These are phyloP conservation scores for Abrus precatorius DNA, from an alignment of 306 rosid species.

Conservation along the genomic window DNA sequence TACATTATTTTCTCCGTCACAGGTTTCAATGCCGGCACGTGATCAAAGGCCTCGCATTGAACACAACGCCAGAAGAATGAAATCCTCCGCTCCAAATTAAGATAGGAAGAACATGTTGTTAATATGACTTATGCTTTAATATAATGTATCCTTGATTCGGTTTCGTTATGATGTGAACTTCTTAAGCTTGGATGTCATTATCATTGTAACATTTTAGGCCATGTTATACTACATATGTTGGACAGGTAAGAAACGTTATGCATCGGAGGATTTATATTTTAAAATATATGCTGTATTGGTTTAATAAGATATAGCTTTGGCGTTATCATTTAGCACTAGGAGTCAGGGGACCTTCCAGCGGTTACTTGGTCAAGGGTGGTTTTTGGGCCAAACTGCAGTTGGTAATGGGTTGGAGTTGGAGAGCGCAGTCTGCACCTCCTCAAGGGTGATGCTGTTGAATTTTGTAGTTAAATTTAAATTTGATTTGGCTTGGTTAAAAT, in stretches of 20 bases:
- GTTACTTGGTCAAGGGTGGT: background rate
- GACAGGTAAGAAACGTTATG: conserved; percentile 30
- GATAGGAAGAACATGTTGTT: conserved; percentile 40
- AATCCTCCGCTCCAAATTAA: conserved; percentile 32
- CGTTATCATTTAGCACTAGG: conserved; percentile 3
- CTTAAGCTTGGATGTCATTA: conserved; percentile 33
- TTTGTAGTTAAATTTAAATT: background rate
- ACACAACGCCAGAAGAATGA: conserved; percentile 70
- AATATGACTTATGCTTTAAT: conserved; percentile 30
- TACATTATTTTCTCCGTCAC: conserved; percentile 33
- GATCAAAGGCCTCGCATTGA: conserved; percentile 80
- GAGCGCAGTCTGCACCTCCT: background rate
- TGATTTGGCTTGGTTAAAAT: conserved; percentile 9
- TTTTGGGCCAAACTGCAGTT: background rate
- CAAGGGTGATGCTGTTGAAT: background rate
- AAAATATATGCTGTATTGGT: background rate
- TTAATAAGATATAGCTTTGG: conserved; percentile 12
- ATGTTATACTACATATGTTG: conserved; percentile 11
- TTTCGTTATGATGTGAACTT: conserved; percentile 26
- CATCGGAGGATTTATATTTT: conserved; percentile 4
- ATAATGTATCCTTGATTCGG: conserved; percentile 34
- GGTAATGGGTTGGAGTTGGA: background rate
- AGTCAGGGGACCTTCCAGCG: conserved; percentile 18
- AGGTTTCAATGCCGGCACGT: conserved; percentile 98
- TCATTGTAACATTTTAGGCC: conserved; percentile 19